A percentile compares a stretch with the other conserved stretches of the same genome.
Evolutionary conservation across 257 asterid species (phyloP).

Genomic region (Eucommia ulmoides): DNA sequence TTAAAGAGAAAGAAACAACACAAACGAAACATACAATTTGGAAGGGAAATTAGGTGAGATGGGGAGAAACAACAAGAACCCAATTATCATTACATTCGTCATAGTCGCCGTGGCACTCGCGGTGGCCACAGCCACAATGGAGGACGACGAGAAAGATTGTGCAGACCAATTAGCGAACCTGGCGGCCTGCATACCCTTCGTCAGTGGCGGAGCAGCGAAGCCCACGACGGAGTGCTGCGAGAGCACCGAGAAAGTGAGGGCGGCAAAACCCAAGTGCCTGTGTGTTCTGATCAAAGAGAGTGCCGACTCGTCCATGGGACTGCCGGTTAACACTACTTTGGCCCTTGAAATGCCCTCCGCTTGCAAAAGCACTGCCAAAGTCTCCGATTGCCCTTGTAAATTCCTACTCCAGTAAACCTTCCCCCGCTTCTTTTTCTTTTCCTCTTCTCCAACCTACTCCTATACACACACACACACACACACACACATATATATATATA

Average conservation of each 20-base stretch:
- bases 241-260: conserved; percentile 28
- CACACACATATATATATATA: too few relatives aligned
- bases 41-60: too few relatives aligned
- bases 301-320: conserved; percentile 47
- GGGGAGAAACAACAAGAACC: too few relatives aligned
- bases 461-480: too few relatives aligned
- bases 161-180: conserved; percentile 42
- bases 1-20: too few relatives aligned
- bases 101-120: too few relatives aligned
- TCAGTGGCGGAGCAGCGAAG: conserved; percentile 43
- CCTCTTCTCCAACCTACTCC: too few relatives aligned
- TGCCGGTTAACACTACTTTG: conserved; percentile 53
- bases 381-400: conserved; percentile 58
- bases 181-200: conserved; percentile 52
- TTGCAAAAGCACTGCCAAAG: conserved; percentile 48
- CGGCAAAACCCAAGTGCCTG: conserved; percentile 51
- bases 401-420: too few relatives aligned
- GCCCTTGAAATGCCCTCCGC: conserved; percentile 55
- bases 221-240: conserved; percentile 51
- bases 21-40: too few relatives aligned
- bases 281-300: conserved; percentile 64
- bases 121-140: conserved; percentile 20
- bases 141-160: conserved; percentile 49
- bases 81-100: too few relatives aligned
- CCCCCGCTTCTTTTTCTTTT: too few relatives aligned